Evolutionary conservation across 2,329 filamentous ascomycete genomes (phyloP).

Genomic region (Mycosphaerella arachidis): DNA sequence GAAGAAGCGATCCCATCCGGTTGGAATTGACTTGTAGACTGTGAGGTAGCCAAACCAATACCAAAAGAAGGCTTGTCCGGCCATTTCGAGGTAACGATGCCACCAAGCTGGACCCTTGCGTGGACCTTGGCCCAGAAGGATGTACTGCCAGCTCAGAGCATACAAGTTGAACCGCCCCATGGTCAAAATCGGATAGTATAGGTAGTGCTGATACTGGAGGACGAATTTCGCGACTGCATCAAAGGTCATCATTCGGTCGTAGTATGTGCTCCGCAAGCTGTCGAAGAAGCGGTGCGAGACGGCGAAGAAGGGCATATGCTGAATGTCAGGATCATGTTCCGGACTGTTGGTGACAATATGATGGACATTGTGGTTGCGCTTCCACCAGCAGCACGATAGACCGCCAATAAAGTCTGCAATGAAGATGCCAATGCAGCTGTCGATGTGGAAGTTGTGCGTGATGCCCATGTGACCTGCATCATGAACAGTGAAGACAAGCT

Average conservation of each 20-base stretch:
- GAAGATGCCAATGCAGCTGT: slow-evolving; percentile 81
- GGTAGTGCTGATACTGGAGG: slow-evolving; percentile 59
- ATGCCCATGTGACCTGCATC: slow-evolving; percentile 98
- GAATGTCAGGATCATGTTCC: slow-evolving; percentile 93
- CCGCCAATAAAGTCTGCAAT: slow-evolving; percentile 88
- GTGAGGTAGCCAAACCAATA: slow-evolving; percentile 64
- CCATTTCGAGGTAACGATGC: slow-evolving; percentile 63
- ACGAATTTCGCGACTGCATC: slow-evolving; percentile 57
- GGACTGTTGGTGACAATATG: slow-evolving; percentile 94
- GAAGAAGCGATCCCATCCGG: slow-evolving; percentile 52
- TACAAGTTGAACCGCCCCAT: slow-evolving; percentile 71
- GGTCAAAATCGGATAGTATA: slow-evolving; percentile 62
- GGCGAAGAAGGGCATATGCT: slow-evolving; percentile 67
- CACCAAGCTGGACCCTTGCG: slow-evolving; percentile 61
- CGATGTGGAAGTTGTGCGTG: slow-evolving; percentile 79
- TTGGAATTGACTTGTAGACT: slow-evolving; percentile 57
- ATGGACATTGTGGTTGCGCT: slow-evolving; percentile 91
- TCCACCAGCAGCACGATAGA: slow-evolving; percentile 94
- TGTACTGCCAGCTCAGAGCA: slow-evolving; percentile 61
- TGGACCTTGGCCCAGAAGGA: slow-evolving; percentile 53
- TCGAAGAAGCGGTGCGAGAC: slow-evolving; percentile 62
- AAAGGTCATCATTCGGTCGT: slow-evolving; percentile 61
- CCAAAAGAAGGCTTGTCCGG: slow-evolving; percentile 62
- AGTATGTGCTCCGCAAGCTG: slow-evolving; percentile 60
- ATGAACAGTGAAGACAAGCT: slow-evolving; percentile 88